Conservation (phyloP, 139 green algal species). For the Chlamydomonas applanata region DNA sequence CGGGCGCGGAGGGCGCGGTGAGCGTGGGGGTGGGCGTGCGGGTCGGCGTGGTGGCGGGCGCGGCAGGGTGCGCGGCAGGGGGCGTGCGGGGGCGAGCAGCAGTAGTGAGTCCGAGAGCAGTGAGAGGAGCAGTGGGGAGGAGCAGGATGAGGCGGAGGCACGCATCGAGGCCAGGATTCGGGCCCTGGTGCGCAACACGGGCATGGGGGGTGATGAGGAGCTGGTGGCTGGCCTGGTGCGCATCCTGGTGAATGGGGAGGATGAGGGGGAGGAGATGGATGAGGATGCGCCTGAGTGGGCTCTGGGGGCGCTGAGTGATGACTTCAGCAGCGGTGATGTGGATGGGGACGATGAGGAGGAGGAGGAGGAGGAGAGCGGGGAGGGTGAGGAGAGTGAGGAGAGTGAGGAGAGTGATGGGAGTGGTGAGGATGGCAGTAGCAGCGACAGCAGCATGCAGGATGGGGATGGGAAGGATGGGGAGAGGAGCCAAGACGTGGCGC, state of each 20-base stretch:
- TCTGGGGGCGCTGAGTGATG: background rate
- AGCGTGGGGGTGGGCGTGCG: no score
- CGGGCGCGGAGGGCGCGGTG: no score
- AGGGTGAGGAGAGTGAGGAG: background rate
- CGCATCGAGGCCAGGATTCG: background rate
- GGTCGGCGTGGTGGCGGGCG: no score
- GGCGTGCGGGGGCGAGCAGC: no score
- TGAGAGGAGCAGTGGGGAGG: background rate
- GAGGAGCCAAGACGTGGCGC: background rate
- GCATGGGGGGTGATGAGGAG: background rate
- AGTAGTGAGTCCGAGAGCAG: no score
- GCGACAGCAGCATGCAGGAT: background rate
- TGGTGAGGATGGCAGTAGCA: background rate
- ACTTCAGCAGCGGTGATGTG: background rate
- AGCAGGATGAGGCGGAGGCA: background rate
- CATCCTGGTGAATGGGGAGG: background rate
- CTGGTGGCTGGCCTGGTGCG: background rate
- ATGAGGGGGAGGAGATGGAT: background rate
- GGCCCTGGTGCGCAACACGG: background rate
- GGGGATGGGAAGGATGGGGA: background rate
- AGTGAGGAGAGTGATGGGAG: background rate
- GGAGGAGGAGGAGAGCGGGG: background rate
- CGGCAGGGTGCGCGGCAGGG: no score
- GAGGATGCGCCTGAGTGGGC: background rate
- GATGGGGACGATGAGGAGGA: slow-evolving; percentile 5